Base-by-base conservation (phyloP, 768 basidiomycete species). In the Xanthoconium stramineum region DNA sequence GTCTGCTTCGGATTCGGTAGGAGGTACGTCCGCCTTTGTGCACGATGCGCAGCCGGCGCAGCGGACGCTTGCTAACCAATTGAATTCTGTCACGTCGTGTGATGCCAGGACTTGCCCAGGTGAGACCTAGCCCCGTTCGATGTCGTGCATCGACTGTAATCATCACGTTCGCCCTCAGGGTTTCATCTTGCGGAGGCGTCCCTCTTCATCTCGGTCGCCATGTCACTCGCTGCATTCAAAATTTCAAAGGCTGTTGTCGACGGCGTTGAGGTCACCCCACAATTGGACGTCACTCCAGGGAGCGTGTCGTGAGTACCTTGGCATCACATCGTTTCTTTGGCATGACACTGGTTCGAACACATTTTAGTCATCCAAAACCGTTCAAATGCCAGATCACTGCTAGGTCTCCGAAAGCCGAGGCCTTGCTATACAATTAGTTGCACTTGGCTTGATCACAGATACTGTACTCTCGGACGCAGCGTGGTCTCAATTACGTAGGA, bases 321-420 rank as follows among this genome's bases (percentile, higher is more conserved):
- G 17, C 8, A 11, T 24, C 2, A 0, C 6, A n/a, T 20, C 14
- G 6, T n/a, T 20, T 14, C 10, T 8, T 20, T 8, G 9, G 13
- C 14, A 15, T 45, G 44, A 40, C 24, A 14, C 15, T 14, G 20
- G 7, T 42, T 5, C 19, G 15, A 39, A 44, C n/a, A 3, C 10
- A n/a, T 0, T 3, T 2, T 46, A 69, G 67, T 14, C 84, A 83
- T 60, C 82, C 80, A 4, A 78, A 76, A 58, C 79, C 83, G 20
- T 85, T 83, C 68, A 77, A 74, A 58, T 86, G 79, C 65, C 65
- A 68, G 19, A 78, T 86, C 59, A 77, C 69, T 45, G 79, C 82
- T 15, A 77, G 83, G 46, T 83, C 80, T 8, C 72, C 78, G 47
- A 75, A 70, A 56, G 76, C 79, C 1, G 55, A 55, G 42, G 47